Percentiles rank a stretch among this genome's conserved stretches.
These are phyloP conservation scores for Beauveria pseudobassiana DNA, from an alignment of 2,329 filamentous ascomycete genomes.

Conservation along the genomic window DNA sequence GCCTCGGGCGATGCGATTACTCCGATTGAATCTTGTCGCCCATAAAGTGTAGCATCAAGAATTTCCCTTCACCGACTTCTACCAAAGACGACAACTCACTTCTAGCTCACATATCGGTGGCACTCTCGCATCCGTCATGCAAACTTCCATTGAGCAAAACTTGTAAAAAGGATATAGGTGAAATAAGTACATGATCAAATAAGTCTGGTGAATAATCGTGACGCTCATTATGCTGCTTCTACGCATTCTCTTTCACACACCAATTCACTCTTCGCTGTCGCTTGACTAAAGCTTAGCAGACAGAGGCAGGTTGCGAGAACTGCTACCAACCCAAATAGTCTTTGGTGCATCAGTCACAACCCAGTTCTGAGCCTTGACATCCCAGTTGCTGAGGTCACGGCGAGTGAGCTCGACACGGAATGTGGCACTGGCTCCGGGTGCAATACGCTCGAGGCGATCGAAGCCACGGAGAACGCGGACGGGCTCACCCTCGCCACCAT, in stretches of 20 bases:
- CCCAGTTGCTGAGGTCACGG: constrained; percentile 85
- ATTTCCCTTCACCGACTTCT: too few species aligned
- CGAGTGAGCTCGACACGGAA: constrained; percentile 67
- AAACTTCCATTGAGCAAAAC: background rate
- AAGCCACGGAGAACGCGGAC: constrained; percentile 67
- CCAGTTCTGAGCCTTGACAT: constrained; percentile 76
- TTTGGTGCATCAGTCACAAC: constrained; percentile 47
- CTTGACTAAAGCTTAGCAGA: constrained; percentile 20
- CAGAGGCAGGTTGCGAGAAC: constrained; percentile 47
- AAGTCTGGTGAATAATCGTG: constrained; percentile 1
- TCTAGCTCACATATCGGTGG: too few species aligned
- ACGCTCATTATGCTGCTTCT: constrained; percentile 4
- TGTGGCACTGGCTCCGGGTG: constrained; percentile 56
- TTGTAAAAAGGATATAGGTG: background rate
- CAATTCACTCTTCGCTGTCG: background rate
- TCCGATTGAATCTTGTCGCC: too few species aligned
- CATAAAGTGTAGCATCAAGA: too few species aligned
- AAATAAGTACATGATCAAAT: constrained; percentile 8
- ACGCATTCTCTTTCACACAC: background rate
- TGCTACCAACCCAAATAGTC: constrained; percentile 47
- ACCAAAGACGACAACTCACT: too few species aligned
- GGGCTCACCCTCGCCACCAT: constrained; percentile 70
- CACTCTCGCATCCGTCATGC: too few species aligned
- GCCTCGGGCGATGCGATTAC: too few species aligned
- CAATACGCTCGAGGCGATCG: constrained; percentile 62